phyloP scores from a whole-genome alignment of 305 asterid species.

The Solanum hybrid region DNA sequence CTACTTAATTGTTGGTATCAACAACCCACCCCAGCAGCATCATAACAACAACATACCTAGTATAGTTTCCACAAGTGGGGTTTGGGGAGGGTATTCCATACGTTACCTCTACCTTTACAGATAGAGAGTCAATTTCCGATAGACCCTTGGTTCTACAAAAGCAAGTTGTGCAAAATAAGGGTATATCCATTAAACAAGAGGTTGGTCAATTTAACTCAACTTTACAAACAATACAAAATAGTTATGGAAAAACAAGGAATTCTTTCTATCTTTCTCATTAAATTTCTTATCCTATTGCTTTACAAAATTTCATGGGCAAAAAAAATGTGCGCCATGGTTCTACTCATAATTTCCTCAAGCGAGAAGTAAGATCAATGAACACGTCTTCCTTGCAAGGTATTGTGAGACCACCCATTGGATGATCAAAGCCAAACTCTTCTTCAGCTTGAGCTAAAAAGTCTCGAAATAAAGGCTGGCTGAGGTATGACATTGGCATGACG shows the following conservation, averaged over 20 bases:
- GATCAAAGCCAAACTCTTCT: background rate
- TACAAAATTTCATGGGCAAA: background rate
- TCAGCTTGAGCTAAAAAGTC: background rate
- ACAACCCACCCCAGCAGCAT: background rate
- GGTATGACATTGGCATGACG: background rate
- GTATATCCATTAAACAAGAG: background rate
- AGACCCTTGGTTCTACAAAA: background rate
- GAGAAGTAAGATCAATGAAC: background rate
- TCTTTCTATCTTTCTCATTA: background rate
- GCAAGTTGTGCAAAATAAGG: background rate
- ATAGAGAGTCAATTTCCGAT: background rate
- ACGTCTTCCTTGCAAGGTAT: background rate
- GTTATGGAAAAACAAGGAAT: background rate
- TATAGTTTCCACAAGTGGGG: background rate
- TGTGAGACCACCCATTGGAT: background rate
- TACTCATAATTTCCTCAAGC: background rate
- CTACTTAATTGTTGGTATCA: background rate
- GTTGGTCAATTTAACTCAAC: background rate
- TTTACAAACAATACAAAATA: background rate
- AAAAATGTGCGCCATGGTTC: background rate
- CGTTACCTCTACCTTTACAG: background rate
- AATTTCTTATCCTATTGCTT: background rate
- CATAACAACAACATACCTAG: background rate
- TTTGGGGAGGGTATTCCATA: background rate
- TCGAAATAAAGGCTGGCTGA: background rate